Evolutionary conservation across 371 early-diverging fungal species (phyloP).

Genomic region (Gilbertella persicaria): DNA sequence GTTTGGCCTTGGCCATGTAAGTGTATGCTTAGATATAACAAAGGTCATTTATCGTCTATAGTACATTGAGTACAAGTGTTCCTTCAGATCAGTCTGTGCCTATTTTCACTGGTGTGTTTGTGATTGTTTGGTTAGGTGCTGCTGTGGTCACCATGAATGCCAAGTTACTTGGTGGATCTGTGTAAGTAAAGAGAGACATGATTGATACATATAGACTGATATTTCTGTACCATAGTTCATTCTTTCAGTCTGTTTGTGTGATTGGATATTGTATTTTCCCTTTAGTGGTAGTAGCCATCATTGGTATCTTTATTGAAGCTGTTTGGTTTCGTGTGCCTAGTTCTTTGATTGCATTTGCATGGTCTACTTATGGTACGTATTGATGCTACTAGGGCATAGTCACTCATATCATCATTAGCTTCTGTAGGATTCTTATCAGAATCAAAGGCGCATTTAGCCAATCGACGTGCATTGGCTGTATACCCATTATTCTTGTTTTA

Average conservation of each 20-base stretch:
- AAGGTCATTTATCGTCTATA: conserved; percentile 20
- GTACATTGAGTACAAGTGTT: conserved; percentile 66
- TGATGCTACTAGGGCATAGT: background rate
- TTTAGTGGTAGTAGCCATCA: conserved; percentile 73
- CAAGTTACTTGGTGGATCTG: conserved; percentile 88
- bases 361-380: conserved; percentile 77
- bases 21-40: background rate
- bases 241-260: conserved; percentile 93
- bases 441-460: conserved; percentile 68
- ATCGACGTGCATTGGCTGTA: conserved; percentile 82
- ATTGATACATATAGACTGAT: conserved; percentile 20
- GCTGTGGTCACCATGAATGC: conserved; percentile 93
- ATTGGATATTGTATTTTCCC: conserved; percentile 96
- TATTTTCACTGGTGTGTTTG: conserved; percentile 91
- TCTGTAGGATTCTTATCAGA: conserved; percentile 86
- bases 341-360: conserved; percentile 71
- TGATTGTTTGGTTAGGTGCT: conserved; percentile 90
- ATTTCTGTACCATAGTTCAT: conserved; percentile 34
- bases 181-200: conserved; percentile 17
- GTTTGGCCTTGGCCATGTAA: conserved; percentile 83
- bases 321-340: conserved; percentile 72
- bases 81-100: conserved; percentile 71
- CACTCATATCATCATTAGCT: conserved; percentile 48
- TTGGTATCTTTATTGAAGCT: conserved; percentile 62
- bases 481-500: conserved; percentile 94